Evolutionary conservation across 148 eudicot genomes (phyloP).

Genomic region (Nepenthes gracilis): DNA sequence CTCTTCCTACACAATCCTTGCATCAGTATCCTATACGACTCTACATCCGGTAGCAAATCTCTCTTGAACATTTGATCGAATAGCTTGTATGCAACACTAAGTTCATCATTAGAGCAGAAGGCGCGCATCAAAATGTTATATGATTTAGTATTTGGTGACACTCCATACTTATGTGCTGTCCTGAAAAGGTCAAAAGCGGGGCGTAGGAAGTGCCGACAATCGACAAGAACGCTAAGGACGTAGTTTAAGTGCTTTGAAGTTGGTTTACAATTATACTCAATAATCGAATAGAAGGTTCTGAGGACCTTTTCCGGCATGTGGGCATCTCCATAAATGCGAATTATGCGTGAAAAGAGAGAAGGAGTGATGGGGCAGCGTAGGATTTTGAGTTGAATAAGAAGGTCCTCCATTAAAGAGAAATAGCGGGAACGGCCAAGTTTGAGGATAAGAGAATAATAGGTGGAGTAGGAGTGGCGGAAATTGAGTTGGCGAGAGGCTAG

Average conservation of each 20-base stretch:
- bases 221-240: conserved; percentile 42
- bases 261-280: conserved; percentile 45
- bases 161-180: conserved; percentile 39
- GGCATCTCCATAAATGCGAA: conserved; percentile 66
- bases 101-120: conserved; percentile 46
- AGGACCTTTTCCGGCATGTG: conserved; percentile 63
- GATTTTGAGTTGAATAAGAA: conserved; percentile 31
- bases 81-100: conserved; percentile 67
- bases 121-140: conserved; percentile 72
- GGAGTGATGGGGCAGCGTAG: conserved; percentile 34
- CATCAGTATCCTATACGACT: conserved; percentile 65
- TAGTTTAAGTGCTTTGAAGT: conserved; percentile 53
- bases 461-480: conserved; percentile 50
- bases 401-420: conserved; percentile 51
- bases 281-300: conserved; percentile 42
- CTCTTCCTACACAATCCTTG: conserved; percentile 86
- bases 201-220: conserved; percentile 29
- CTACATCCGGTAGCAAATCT: conserved; percentile 71
- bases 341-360: conserved; percentile 49
- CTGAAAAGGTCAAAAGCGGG: conserved; percentile 70
- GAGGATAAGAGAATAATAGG: conserved; percentile 50
- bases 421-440: conserved; percentile 57
- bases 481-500: conserved; percentile 62
- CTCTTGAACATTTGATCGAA: conserved; percentile 77
- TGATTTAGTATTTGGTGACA: conserved; percentile 39